Evolutionary conservation across 371 early-diverging fungal genomes (phyloP).

Genomic region (Apophysomyces ossiformis): DNA sequence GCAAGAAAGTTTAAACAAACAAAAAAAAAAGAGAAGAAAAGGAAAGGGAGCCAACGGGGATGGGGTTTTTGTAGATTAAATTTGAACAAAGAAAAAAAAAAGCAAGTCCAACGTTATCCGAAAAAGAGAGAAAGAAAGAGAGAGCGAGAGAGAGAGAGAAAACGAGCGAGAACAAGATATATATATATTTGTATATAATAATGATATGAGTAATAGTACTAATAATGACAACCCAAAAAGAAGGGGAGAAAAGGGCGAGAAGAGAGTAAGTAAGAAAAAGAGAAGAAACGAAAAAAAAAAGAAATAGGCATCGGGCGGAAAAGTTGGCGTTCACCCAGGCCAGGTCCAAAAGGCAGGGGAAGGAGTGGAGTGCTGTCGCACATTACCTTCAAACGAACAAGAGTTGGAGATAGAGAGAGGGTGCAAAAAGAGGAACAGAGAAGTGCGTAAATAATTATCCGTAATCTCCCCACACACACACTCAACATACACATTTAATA

Average conservation of each 20-base stretch:
- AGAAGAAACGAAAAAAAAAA: slow-evolving; percentile 15
- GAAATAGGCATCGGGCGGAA: slow-evolving; percentile 4
- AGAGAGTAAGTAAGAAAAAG: slow-evolving; percentile 3
- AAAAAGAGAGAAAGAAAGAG: slow-evolving; percentile 10
- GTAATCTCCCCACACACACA: slow-evolving; percentile 8
- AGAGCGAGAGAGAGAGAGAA: slow-evolving; percentile 10
- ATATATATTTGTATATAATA: neutral
- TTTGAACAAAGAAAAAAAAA: slow-evolving; percentile 1
- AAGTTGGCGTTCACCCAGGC: slow-evolving; percentile 12
- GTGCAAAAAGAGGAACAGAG: slow-evolving; percentile 5
- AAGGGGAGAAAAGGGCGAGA: slow-evolving; percentile 8
- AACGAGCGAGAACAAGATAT: neutral
- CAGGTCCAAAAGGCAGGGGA: slow-evolving; percentile 1
- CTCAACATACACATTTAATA: no score
- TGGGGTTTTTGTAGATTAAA: neutral
- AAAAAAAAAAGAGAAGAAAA: slow-evolving; percentile 10
- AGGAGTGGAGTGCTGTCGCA: slow-evolving; percentile 8
- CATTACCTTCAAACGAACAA: neutral
- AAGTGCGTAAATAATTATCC: slow-evolving; percentile 7
- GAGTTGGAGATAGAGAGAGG: neutral
- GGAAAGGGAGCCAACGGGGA: neutral
- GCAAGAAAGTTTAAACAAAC: slow-evolving; percentile 11
- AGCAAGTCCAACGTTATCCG: neutral
- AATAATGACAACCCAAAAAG: slow-evolving; percentile 3
- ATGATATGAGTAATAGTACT: neutral